Base-by-base conservation (phyloP, 2,329 filamentous ascomycete genomes). In the Clarireedia hainanense region DNA sequence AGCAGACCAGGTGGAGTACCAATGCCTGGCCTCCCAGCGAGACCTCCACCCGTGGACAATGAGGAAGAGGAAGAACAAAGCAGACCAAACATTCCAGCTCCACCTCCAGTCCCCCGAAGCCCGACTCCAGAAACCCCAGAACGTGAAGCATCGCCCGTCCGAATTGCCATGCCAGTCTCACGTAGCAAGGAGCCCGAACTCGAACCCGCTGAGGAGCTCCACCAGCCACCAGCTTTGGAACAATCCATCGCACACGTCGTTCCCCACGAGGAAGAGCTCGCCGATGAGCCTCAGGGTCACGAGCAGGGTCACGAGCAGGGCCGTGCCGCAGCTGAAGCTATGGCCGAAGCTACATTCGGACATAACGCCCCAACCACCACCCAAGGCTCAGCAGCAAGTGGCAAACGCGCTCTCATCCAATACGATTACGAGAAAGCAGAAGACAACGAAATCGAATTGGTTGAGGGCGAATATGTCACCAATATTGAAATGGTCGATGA, bases 351-450 rank as follows among this genome's bases (percentile, higher is more conserved):
- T 52, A 72, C 71, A 15, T 73, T 76, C 61, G 74, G 69, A 27
- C 68, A 71, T 12, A 66, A 71, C 20, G 72, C 64, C 30, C 50
- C 63, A 39, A 55, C 62, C 40, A 74, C 78, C 20, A 74, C 72
- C 27, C 69, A 75, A 61, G 70, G 71, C 46, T 75, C 75, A 30
- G 73, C 72, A 1, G 70, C 69, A n/a, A 79, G 79, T 37, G 87
- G 87, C 52, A 81, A 85, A 68, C 83, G 84, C 48, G 94, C 94
- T 1, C 67, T 95, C 56, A 82, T 94, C 37, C 85, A 94, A 67
- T 99, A 94, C 70, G 94, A 99, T 69, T 99, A 99, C 68, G 92
- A 96, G 67, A 96, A 95, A 74, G 91, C 91, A 1, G 94, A 99
- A 71, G 91, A 96, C 63, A 99, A 99, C 67, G 94, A 99, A 73